These are phyloP conservation scores for Fusarium zealandicum DNA, from an alignment of 2,329 filamentous ascomycete genomes.

Conservation along the genomic window DNA sequence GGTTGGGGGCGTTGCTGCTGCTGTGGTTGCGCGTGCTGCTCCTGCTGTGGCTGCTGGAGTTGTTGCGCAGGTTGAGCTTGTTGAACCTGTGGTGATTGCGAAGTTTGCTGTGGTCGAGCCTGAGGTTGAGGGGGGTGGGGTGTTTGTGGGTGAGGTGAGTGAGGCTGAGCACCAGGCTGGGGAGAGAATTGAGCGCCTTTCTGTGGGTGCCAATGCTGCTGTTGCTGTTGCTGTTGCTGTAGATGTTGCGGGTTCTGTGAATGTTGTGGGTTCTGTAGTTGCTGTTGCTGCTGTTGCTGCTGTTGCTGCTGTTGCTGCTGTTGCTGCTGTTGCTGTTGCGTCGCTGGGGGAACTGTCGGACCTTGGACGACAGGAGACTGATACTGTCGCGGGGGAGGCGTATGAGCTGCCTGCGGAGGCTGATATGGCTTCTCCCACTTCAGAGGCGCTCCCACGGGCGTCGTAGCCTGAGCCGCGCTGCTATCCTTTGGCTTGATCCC, in stretches of 20 bases:
- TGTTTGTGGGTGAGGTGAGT: slow-evolving; percentile 32
- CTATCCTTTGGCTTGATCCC: slow-evolving; percentile 43
- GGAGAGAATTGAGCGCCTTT: slow-evolving; percentile 31
- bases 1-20: slow-evolving; percentile 32
- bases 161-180: slow-evolving; percentile 32
- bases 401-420: slow-evolving; percentile 41
- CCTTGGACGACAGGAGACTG: slow-evolving; percentile 37
- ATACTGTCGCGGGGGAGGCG: slow-evolving; percentile 37
- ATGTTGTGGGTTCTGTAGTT: slow-evolving; percentile 23
- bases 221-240: slow-evolving; percentile 27
- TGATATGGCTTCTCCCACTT: slow-evolving; percentile 55
- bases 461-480: slow-evolving; percentile 29
- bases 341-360: slow-evolving; percentile 27
- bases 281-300: slow-evolving; percentile 25
- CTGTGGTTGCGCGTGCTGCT: slow-evolving; percentile 29
- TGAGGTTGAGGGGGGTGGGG: slow-evolving; percentile 32
- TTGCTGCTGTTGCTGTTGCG: slow-evolving; percentile 34
- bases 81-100: slow-evolving; percentile 33
- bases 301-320: slow-evolving; percentile 29
- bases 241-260: slow-evolving; percentile 17
- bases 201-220: slow-evolving; percentile 37
- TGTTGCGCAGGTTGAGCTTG: slow-evolving; percentile 31
- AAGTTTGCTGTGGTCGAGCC: slow-evolving; percentile 29
- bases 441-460: slow-evolving; percentile 40
- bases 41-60: slow-evolving; percentile 21